Percentiles rank a stretch among this genome's conserved stretches.
Evolutionary conservation across 2,329 filamentous ascomycete genomes (phyloP).

Genomic region (Leptographium wingfieldii): DNA sequence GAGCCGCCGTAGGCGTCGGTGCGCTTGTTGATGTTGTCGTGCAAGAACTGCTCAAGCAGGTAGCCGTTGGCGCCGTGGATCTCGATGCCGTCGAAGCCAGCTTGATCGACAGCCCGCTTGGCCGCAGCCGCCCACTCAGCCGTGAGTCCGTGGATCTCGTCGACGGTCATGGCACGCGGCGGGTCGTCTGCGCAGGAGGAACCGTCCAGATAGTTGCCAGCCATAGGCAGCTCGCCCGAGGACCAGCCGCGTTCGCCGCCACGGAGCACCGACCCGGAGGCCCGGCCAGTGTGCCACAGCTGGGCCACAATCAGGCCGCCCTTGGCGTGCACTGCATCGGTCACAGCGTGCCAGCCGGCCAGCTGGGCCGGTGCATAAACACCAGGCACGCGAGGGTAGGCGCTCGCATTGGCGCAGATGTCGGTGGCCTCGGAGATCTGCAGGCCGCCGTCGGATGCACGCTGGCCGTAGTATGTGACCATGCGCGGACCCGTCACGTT

Average conservation of each 20-base stretch:
- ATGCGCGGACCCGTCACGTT: slow-evolving; percentile 16
- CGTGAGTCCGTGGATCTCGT: slow-evolving; percentile 52
- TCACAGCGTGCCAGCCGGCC: slow-evolving; percentile 44
- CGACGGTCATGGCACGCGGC: slow-evolving; percentile 49
- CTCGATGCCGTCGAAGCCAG: slow-evolving; percentile 63
- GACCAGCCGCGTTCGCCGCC: slow-evolving; percentile 24
- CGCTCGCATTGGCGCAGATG: slow-evolving; percentile 22
- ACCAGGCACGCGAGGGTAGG: slow-evolving; percentile 37
- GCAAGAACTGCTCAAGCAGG: slow-evolving; percentile 9
- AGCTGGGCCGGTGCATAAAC: slow-evolving; percentile 43
- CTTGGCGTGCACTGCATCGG: slow-evolving; percentile 48
- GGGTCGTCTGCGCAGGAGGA: slow-evolving; percentile 14
- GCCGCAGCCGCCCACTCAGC: slow-evolving; percentile 40
- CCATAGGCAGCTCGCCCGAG: slow-evolving; percentile 26
- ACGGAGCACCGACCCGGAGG: slow-evolving; percentile 20
- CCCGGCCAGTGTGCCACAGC: slow-evolving; percentile 35
- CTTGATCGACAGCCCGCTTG: slow-evolving; percentile 42
- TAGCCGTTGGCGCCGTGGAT: slow-evolving; percentile 47
- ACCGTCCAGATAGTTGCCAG: slow-evolving; percentile 17
- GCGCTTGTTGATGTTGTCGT: slow-evolving; percentile 8
- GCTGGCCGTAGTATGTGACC: slow-evolving; percentile 31
- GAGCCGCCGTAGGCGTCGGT: slow-evolving; percentile 13
- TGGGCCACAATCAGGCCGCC: slow-evolving; percentile 48
- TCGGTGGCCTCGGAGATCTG: slow-evolving; percentile 35
- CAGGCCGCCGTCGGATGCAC: slow-evolving; percentile 28